A percentile compares a stretch with the other conserved stretches of the same genome.
phyloP scores from a whole-genome alignment of 768 basidiomycete genomes.

The Tulasnella sp. region DNA sequence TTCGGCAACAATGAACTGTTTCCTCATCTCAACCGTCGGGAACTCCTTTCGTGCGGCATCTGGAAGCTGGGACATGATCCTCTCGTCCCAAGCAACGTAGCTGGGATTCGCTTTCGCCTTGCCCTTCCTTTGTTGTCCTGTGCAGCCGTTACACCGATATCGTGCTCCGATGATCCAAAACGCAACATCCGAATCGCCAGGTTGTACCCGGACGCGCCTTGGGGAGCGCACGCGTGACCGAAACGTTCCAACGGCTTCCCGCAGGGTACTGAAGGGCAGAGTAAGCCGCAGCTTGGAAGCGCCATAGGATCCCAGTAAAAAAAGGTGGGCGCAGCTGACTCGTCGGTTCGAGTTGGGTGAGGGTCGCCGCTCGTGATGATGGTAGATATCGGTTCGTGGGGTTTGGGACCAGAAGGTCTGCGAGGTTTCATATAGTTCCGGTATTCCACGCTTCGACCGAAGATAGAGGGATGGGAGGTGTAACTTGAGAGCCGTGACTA shows the following conservation, averaged over 20 bases:
- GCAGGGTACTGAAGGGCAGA: background rate
- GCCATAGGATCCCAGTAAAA: background rate
- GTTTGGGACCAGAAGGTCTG: background rate
- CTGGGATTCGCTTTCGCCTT: background rate
- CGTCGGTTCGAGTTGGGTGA: background rate
- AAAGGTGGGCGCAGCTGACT: background rate
- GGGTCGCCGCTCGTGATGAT: background rate
- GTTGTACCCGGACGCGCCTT: background rate
- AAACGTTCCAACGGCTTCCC: background rate
- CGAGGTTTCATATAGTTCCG: background rate
- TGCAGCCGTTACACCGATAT: background rate
- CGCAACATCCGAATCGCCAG: background rate
- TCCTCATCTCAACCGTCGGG: background rate
- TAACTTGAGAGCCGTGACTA: background rate
- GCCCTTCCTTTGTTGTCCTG: background rate
- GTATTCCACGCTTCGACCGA: background rate
- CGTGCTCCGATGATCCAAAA: background rate
- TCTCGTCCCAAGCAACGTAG: background rate
- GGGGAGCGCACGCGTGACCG: background rate
- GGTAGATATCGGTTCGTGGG: background rate
- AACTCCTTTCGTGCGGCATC: background rate
- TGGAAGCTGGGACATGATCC: background rate
- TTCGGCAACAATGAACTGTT: background rate
- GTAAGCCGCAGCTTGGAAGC: background rate
- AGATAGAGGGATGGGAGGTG: background rate